phyloP scores from a whole-genome alignment of 2,329 filamentous ascomycete species.

The Akanthomyces lecanii region DNA sequence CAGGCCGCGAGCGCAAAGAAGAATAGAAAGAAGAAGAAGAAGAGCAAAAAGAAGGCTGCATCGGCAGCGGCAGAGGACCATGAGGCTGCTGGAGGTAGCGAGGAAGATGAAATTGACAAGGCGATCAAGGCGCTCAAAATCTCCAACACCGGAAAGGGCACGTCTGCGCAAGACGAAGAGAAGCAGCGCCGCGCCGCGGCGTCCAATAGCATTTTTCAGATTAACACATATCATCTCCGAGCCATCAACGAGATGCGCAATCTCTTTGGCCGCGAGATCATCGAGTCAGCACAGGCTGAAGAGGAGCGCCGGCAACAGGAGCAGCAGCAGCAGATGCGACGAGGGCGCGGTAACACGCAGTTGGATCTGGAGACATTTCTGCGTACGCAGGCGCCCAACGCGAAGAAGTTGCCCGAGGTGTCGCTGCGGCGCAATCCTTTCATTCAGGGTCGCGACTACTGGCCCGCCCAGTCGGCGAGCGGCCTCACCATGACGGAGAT shows the following conservation, averaged over 20 bases:
- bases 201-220: conserved; percentile 40
- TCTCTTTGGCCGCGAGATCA: conserved; percentile 54
- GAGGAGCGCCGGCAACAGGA: conserved; percentile 40
- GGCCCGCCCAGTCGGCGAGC: conserved; percentile 74
- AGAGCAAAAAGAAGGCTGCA: conserved; percentile 36
- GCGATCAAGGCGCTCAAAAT: conserved; percentile 49
- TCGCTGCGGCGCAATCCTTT: conserved; percentile 76
- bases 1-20: conserved; percentile 19
- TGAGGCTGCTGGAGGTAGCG: conserved; percentile 21
- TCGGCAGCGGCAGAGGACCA: conserved; percentile 23
- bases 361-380: conserved; percentile 56
- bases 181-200: conserved; percentile 25
- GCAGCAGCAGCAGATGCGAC: conserved; percentile 26
- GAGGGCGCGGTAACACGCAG: conserved; percentile 37
- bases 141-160: conserved; percentile 14
- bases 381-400: conserved; percentile 47
- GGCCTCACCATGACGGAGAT: conserved; percentile 75
- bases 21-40: conserved; percentile 38
- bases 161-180: conserved; percentile 1
- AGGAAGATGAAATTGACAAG: conserved; percentile 53
- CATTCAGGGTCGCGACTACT: conserved; percentile 80
- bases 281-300: conserved; percentile 49
- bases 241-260: conserved; percentile 84
- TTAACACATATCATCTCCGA: conserved; percentile 69
- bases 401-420: conserved; percentile 63